Base-by-base conservation (phyloP, 441 rosid genomes). In the Pelargonium citronellum region DNA sequence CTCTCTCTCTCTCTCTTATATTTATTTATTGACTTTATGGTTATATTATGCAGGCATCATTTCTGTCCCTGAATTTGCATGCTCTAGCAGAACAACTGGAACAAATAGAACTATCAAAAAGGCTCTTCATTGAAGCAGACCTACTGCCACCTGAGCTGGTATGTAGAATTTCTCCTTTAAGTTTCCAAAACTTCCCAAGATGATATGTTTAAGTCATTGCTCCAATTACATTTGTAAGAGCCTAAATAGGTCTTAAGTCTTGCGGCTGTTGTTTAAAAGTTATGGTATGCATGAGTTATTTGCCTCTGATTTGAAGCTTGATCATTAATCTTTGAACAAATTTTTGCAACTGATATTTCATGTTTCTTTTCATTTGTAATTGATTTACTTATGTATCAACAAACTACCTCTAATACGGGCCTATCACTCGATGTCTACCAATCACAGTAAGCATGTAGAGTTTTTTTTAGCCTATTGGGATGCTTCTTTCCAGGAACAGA, bases 61-160 rank as follows among this genome's bases (percentile, higher is more conserved):
- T 84, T 75, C 84, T 91, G 71, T 89, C 95, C 46, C 79, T 91
- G n/a, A 61, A 61, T 61, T 61, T 61, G 65, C 39, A 27, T 22
- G 15, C 65, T 61, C 65, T 61, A 27, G 65, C 65, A 63, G 67
- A 71, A 61, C 84, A 85, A 71, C 79, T 93, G 4, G 91, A 78
- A 58, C 86, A 84, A 69, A 87, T 87, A 51, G 89, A 89, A 53
- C 70, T 89, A 76, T 83, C 88, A 1, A 71, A 83, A 76, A 79
- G 89, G 77, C 92, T 91, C 47, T 91, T 84, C 82, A 84, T 93
- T 55, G 96, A 89, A 68, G 74, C 85, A 27, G 91, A 93, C 79
- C 77, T 91, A 46, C 79, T 93, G 63, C 85, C 89, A 1, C 57
- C 84, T 17, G 90, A 88, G 44, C 72, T 71, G 92, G 97, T 91